These are phyloP conservation scores for Diutina rugosa DNA, from an alignment of 1,139 yeast species.

Conservation along the genomic window DNA sequence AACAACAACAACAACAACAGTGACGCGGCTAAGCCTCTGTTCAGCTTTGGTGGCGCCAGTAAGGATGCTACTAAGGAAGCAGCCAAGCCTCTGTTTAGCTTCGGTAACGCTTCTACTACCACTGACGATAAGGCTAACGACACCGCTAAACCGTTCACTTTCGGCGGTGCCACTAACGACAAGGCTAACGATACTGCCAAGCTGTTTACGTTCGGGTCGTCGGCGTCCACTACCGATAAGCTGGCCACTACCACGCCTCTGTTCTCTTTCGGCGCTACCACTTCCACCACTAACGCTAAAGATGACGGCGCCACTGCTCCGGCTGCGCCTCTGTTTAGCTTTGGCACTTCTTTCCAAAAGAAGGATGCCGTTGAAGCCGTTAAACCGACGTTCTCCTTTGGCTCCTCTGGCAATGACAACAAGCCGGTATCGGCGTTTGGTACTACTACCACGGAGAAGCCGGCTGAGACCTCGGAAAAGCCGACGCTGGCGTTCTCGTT, in stretches of 20 bases:
- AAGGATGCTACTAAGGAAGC: background rate
- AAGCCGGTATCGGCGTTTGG: background rate
- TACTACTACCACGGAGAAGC: background rate
- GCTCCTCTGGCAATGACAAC: background rate
- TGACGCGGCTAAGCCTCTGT: background rate
- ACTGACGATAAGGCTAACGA: background rate
- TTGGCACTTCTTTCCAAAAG: background rate
- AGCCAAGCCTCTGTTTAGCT: background rate
- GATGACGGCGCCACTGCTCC: too few species aligned
- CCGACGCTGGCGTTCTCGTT: background rate
- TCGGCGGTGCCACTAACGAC: background rate
- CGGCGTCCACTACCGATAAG: background rate
- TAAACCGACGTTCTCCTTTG: constrained; percentile 1
- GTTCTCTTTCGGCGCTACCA: background rate
- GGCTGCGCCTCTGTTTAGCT: background rate
- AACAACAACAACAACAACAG: background rate
- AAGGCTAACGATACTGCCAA: background rate
- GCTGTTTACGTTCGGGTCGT: background rate
- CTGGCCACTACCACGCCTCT: too few species aligned
- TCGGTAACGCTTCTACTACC: background rate
- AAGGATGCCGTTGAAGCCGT: background rate
- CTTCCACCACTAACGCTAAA: background rate
- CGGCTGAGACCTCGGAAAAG: background rate
- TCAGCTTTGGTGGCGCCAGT: background rate
- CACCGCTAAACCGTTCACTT: background rate